Evolutionary conservation across 805 yeast genomes (phyloP).

Genomic region (Sugiyamaella smithiae): DNA sequence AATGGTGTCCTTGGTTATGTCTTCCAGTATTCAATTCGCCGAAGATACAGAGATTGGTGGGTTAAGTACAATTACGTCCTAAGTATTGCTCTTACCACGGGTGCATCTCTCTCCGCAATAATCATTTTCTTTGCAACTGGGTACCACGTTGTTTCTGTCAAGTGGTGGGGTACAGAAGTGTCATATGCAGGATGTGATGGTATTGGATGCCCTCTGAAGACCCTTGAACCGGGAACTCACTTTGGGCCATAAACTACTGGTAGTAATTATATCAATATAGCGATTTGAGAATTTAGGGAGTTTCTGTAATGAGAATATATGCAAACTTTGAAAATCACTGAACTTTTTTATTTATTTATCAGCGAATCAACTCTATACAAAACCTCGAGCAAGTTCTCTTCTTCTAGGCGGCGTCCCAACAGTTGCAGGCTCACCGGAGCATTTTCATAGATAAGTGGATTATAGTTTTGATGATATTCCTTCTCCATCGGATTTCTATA

Average conservation of each 20-base stretch:
- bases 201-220: not conserved
- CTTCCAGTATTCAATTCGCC: conserved; percentile 46
- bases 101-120: conserved; percentile 48
- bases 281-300: too few relatives aligned
- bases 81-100: conserved; percentile 48
- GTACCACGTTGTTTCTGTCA: conserved; percentile 33
- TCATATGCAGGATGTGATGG: conserved; percentile 23
- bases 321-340: too few relatives aligned
- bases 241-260: not conserved
- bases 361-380: not conserved
- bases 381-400: conserved; percentile 38
- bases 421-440: conserved; percentile 48
- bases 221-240: not conserved
- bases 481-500: not conserved
- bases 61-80: conserved; percentile 51
- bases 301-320: too few relatives aligned
- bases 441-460: not conserved
- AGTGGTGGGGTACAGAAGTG: conserved; percentile 50
- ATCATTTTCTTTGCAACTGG: conserved; percentile 44
- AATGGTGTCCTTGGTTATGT: conserved; percentile 22
- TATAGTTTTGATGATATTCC: not conserved
- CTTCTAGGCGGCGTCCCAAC: conserved; percentile 55
- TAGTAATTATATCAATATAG: too few relatives aligned
- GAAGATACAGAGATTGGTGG: conserved; percentile 49
- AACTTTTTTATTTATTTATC: too few relatives aligned